phyloP scores from a whole-genome alignment of 108 stramenopile species.

The Poteriospumella lacustris region DNA sequence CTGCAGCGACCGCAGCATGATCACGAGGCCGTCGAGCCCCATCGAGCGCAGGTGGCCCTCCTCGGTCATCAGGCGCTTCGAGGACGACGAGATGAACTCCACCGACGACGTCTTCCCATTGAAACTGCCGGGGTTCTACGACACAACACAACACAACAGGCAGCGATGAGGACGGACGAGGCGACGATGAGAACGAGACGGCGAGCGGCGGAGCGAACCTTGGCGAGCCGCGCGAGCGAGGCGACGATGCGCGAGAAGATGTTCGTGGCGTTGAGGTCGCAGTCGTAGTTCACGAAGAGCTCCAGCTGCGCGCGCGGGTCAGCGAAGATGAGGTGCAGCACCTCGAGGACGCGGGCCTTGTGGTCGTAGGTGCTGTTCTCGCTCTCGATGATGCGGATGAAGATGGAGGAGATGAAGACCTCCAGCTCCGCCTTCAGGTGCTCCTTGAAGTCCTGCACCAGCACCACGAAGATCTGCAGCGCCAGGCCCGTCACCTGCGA shows the following conservation, averaged over 20 bases:
- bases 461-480: slow-evolving; percentile 82
- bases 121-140: too few species aligned
- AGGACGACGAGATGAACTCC: not conserved
- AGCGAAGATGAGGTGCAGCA: slow-evolving; percentile 78
- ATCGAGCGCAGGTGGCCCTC: slow-evolving; percentile 43
- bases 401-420: slow-evolving; percentile 94
- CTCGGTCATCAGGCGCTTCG: slow-evolving; percentile 32
- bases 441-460: slow-evolving; percentile 78
- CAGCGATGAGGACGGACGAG: too few species aligned
- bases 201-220: slow-evolving; percentile 46
- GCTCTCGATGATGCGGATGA: slow-evolving; percentile 90
- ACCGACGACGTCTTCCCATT: too few species aligned
- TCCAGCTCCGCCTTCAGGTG: slow-evolving; percentile 87
- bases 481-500: slow-evolving; percentile 78
- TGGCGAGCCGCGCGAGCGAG: slow-evolving; percentile 76
- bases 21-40: slow-evolving; percentile 49
- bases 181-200: too few species aligned
- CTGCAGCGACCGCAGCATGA: slow-evolving; percentile 39
- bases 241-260: slow-evolving; percentile 84
- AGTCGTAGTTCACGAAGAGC: slow-evolving; percentile 98
- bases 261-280: slow-evolving; percentile 83
- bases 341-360: slow-evolving; percentile 80
- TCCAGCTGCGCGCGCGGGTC: slow-evolving; percentile 80
- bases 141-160: too few species aligned
- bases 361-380: slow-evolving; percentile 83